Evolutionary conservation across 1,284 basidiomycete species (phyloP), one percentile per base, ranked within the genome.

Genomic region (Earliella scabrosa): DNA sequence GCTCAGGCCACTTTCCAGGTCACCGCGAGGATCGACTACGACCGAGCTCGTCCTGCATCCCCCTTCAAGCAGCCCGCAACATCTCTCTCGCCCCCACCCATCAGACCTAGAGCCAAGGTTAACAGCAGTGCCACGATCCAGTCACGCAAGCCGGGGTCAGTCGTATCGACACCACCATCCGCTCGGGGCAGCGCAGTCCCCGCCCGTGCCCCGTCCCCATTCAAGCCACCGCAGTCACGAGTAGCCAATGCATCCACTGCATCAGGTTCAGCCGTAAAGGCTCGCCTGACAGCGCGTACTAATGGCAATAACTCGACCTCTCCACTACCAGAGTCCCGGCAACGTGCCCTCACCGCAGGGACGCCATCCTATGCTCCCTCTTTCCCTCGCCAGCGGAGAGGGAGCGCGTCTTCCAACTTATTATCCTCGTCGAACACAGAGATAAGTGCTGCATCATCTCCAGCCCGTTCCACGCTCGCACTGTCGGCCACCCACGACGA

Each of bases 81-180:
- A 20, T 72, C 75, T 18, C 64, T 73, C 31, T 72, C 77, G 4
- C 68, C 73, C 11, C 67, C 70, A 23, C 60, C 69, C 6, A 40
- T 61, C 26, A 72, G 81, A 54, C 82, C 82, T 8, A 86, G 77
- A 65, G 85, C 83, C 47, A 88, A 85, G 68, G 76, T 89, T 29
- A 87, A 82, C 63, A 78, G 73, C 56, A 81, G 75, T 63, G 84
- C 82, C 44, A 78, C 75, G 31, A 66, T 75, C 6, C 65, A 72
- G 24, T 41, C 66, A 7, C 79, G 81, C 46, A 86, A 81, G 67
- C 54, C 73, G 1, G 69, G 48, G 57, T 69, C 59, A 56, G 64
- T 69, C 55, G 58, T 67, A 27, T 61, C 50, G 34, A 54, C 60
- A 27, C 45, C 56, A 20, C 59, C 50, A 34, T 63, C 59, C 26